Conservation (phyloP, 371 early-diverging fungal genomes). For the Dichotomocladium elegans region DNA sequence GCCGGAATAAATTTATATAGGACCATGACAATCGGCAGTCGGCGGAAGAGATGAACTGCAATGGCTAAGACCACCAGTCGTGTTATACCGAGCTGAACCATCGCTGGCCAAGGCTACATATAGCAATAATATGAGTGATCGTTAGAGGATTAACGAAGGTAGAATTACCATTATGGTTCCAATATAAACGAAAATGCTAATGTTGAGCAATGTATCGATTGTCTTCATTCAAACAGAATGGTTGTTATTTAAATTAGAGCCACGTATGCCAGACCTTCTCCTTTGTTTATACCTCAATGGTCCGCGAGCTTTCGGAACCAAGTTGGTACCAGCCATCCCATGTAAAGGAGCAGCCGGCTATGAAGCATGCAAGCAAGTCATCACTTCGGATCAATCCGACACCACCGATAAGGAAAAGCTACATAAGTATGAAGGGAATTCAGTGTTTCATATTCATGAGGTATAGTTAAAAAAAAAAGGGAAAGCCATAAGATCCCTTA, state of each 20-base stretch:
- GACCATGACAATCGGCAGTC: slow-evolving; percentile 70
- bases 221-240: slow-evolving; percentile 26
- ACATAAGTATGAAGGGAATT: background rate
- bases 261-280: background rate
- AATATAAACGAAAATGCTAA: slow-evolving; percentile 87
- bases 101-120: slow-evolving; percentile 61
- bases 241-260: too few relatives aligned
- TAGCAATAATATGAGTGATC: background rate
- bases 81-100: slow-evolving; percentile 53
- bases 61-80: slow-evolving; percentile 57
- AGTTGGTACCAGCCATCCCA: slow-evolving; percentile 87
- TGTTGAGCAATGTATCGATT: slow-evolving; percentile 82
- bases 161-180: slow-evolving; percentile 67
- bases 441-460: too few relatives aligned
- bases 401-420: slow-evolving; percentile 74
- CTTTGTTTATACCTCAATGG: slow-evolving; percentile 58
- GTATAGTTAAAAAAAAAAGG: too few relatives aligned
- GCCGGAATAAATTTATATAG: slow-evolving; percentile 67
- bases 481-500: too few relatives aligned
- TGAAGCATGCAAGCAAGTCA: slow-evolving; percentile 86
- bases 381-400: slow-evolving; percentile 77
- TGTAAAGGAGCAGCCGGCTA: slow-evolving; percentile 83
- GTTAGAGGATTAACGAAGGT: background rate
- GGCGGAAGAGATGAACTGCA: slow-evolving; percentile 71
- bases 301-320: slow-evolving; percentile 76